Conservation (phyloP, 2,329 filamentous ascomycete genomes). For the Calonectria fujianensis region DNA sequence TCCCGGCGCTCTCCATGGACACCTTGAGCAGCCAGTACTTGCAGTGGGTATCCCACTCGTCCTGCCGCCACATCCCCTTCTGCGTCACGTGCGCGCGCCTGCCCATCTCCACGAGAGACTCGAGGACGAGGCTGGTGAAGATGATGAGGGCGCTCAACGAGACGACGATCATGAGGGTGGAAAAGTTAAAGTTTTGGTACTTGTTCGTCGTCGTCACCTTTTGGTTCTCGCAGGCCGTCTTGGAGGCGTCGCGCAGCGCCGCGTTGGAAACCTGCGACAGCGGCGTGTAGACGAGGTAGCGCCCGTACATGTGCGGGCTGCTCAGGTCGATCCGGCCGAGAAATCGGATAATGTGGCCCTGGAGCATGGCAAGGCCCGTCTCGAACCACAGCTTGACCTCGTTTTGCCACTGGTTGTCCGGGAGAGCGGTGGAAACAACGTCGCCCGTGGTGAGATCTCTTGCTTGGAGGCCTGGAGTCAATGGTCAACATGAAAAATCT, state of each 20-base stretch:
- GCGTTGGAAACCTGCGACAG: not conserved
- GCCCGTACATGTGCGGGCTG: slow-evolving; percentile 10
- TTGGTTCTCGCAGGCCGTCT: not conserved
- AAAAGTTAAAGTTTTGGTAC: slow-evolving; percentile 22
- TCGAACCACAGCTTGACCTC: slow-evolving; percentile 11
- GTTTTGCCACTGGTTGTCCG: not conserved
- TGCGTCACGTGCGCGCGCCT: not conserved
- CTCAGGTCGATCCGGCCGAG: not conserved
- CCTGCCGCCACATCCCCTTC: not conserved
- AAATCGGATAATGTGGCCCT: slow-evolving; percentile 2
- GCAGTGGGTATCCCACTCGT: not conserved
- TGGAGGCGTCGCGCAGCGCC: not conserved
- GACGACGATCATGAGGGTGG: not conserved
- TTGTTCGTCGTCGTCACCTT: slow-evolving; percentile 1
- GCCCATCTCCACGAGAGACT: not conserved
- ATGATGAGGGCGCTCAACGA: not conserved
- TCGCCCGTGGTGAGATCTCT: slow-evolving; percentile 5
- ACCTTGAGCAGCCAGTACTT: slow-evolving; percentile 1
- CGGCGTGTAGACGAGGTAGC: not conserved
- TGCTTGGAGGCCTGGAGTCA: not conserved
- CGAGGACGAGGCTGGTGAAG: not conserved
- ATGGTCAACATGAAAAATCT: too few species aligned
- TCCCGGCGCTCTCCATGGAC: not conserved
- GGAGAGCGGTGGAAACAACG: not conserved
- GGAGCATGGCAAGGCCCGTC: slow-evolving; percentile 5